Evolutionary conservation across 2,329 filamentous ascomycete species (phyloP).

Genomic region (Escovopsis sp.): DNA sequence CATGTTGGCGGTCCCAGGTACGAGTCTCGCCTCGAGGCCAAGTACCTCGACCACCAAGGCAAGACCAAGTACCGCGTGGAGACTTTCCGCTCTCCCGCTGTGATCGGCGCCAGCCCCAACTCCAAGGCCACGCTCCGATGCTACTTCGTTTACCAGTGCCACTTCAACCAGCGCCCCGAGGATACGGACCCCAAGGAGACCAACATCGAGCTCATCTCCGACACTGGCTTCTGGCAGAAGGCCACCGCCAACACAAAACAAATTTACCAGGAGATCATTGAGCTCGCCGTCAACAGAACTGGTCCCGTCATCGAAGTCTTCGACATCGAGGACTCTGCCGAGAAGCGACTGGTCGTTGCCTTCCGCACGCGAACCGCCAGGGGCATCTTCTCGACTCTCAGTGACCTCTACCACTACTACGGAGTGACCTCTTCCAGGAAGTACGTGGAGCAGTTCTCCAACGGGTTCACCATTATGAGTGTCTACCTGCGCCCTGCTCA

Average conservation of each 20-base stretch:
- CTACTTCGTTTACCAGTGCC: conserved; percentile 97
- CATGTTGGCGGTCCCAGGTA: conserved; percentile 71
- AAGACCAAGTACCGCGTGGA: conserved; percentile 78
- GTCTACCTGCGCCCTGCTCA: conserved; percentile 71
- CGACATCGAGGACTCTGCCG: conserved; percentile 77
- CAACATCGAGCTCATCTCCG: conserved; percentile 78
- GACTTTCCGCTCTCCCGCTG: conserved; percentile 85
- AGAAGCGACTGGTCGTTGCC: conserved; percentile 88
- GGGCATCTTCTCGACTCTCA: conserved; percentile 88
- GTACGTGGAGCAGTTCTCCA: conserved; percentile 98
- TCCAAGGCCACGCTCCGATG: conserved; percentile 78
- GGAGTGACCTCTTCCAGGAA: conserved; percentile 91
- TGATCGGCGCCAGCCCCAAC: conserved; percentile 50
- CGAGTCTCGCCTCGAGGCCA: conserved; percentile 83
- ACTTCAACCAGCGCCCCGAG: conserved; percentile 62
- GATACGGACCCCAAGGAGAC: conserved; percentile 67
- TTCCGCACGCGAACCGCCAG: conserved; percentile 87
- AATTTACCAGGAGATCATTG: conserved; percentile 89
- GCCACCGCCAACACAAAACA: conserved; percentile 90
- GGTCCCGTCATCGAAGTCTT: conserved; percentile 97
- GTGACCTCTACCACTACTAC: conserved; percentile 97
- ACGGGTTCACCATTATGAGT: conserved; percentile 94
- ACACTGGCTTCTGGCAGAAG: conserved; percentile 89
- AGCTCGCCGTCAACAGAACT: conserved; percentile 66
- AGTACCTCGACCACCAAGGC: conserved; percentile 76